Base-by-base conservation (phyloP, 805 yeast species). In the Metschnikowia hibisci region DNA sequence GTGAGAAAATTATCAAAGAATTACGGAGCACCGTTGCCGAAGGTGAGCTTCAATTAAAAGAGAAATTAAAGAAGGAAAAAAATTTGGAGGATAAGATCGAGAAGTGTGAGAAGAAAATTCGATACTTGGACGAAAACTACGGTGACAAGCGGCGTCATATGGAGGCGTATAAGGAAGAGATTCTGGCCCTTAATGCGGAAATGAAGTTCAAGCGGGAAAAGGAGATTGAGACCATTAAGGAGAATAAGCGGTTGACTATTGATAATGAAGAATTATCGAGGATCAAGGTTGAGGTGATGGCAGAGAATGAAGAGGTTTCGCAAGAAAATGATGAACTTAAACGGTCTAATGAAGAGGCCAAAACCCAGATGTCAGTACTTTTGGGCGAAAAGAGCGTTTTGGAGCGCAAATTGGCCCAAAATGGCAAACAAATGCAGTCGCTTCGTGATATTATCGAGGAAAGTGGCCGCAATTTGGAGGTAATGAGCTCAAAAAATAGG, bases 201-300 rank as follows among this genome's bases (percentile, higher is more conserved):
- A 56, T 87, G 29, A 69, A 73, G 29, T 66, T 69, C 42, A 74
- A 78, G 49, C 67, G 81, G 64, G 80, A 81, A 52, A 72, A 70
- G 30, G 95, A 87, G 58, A 80, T 87, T 1, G 78, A 76, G 25
- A 60, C 84, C 42, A 77, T 81, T 46, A 84, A 81, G 51, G 81
- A 77, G 35, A 67, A 82, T 50, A 82, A 85, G 41, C 77, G 77
- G 30, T 62, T 83, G 22, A 77, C 74, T 33, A 74, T 81, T 49
- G 83, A 81, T 46, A 62, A 80, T 34, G 87, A 82, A 46, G 77
- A 78, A 10, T 48, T 63, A 33, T 38, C 46, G 14, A 48, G 61
- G 13, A 57, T 54, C 13, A 64, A 62, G 45, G 46, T 51, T 3
- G 53, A 51, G 23, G 56, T 69, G 10, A 66, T 64, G 18, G 54